These are phyloP conservation scores for Lactarius psammicola DNA, from an alignment of 768 basidiomycete species.

Conservation along the genomic window DNA sequence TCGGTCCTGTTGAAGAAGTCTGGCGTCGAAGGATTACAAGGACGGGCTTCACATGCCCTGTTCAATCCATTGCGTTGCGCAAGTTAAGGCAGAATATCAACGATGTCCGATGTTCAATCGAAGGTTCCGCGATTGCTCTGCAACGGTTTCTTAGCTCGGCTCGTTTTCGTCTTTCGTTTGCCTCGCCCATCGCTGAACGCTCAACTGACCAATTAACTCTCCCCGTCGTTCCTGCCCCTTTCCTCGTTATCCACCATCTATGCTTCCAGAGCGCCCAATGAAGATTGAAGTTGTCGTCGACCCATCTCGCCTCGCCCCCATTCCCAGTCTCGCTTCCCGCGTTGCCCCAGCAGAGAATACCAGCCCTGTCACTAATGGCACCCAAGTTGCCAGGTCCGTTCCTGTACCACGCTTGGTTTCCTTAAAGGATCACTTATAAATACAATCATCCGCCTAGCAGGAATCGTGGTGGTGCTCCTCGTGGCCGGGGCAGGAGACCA, in stretches of 20 bases:
- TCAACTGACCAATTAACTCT: slow-evolving; percentile 40
- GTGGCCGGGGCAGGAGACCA: slow-evolving; percentile 48
- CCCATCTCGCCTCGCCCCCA: slow-evolving; percentile 63
- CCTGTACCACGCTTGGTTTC: slow-evolving; percentile 29
- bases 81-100: slow-evolving; percentile 25
- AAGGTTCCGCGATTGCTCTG: slow-evolving; percentile 26
- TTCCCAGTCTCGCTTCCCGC: slow-evolving; percentile 70
- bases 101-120: slow-evolving; percentile 22
- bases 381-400: slow-evolving; percentile 40
- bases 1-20: slow-evolving; percentile 28
- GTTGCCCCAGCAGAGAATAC: slow-evolving; percentile 70
- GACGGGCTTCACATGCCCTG: slow-evolving; percentile 14
- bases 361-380: slow-evolving; percentile 37
- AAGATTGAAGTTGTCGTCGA: slow-evolving; percentile 97
- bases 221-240: slow-evolving; percentile 30
- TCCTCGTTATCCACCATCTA: slow-evolving; percentile 35
- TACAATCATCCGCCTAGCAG: slow-evolving; percentile 2
- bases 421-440: slow-evolving; percentile 1
- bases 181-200: slow-evolving; percentile 35
- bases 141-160: slow-evolving; percentile 24
- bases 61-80: slow-evolving; percentile 19
- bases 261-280: slow-evolving; percentile 85
- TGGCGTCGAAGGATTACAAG: slow-evolving; percentile 19
- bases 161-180: slow-evolving; percentile 35
- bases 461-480: slow-evolving; percentile 25